A percentile compares a stretch with the other conserved stretches of the same genome.
phyloP scores from a whole-genome alignment of 225 moss, liverwort and hornwort species.

The Physcomitrium patens region DNA sequence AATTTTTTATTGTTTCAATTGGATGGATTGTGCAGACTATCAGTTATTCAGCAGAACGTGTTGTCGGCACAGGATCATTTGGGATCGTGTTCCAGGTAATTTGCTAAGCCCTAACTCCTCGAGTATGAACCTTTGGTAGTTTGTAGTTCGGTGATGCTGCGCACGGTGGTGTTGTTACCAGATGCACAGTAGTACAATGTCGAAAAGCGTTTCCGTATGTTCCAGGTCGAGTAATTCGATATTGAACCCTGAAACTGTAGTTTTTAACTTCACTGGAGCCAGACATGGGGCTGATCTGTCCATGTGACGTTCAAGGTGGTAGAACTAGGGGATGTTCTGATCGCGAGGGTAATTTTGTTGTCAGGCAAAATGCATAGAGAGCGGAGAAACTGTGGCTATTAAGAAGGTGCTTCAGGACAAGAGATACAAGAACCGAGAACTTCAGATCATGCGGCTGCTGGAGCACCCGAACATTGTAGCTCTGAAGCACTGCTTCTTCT shows the following conservation, averaged over 20 bases:
- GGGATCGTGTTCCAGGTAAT: conserved; percentile 98
- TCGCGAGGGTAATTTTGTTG: neutral
- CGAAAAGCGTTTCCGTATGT: neutral
- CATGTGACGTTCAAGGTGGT: neutral
- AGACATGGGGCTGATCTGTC: neutral
- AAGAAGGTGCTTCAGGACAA: conserved; percentile 98
- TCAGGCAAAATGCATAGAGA: conserved; percentile 98
- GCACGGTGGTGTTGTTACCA: no score
- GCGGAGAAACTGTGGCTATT: conserved; percentile 97
- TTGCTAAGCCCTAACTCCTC: neutral
- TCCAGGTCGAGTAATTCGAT: neutral
- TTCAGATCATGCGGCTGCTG: conserved; percentile 95
- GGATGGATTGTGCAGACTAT: conserved; percentile 69
- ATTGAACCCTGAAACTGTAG: neutral
- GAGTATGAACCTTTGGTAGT: no score
- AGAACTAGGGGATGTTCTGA: neutral
- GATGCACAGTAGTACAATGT: neutral
- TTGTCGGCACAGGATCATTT: conserved; percentile 96
- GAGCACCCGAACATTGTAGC: conserved; percentile 98
- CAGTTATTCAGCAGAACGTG: conserved; percentile 98
- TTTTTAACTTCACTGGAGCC: neutral
- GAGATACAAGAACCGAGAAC: conserved; percentile 94
- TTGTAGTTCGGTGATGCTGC: no score
- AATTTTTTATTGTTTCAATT: neutral
- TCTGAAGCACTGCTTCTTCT: conserved; percentile 98